phyloP scores from a whole-genome alignment of 805 yeast genomes.

The Diddensiella santjacobensis region DNA sequence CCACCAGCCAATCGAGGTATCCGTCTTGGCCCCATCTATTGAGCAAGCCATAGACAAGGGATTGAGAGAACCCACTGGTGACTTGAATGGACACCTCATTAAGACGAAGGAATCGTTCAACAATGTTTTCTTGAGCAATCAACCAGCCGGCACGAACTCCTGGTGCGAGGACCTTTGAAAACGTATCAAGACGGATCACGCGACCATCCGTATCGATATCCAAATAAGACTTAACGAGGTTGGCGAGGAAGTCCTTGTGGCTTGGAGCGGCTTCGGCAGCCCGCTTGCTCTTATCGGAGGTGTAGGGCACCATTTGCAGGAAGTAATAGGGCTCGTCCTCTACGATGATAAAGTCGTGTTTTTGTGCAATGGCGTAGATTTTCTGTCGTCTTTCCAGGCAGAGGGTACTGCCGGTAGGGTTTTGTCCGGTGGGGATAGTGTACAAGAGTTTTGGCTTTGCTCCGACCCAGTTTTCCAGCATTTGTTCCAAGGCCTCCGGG shows the following conservation, averaged over 20 bases:
- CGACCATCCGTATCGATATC: constrained; percentile 82
- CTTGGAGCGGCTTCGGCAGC: constrained; percentile 23
- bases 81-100: constrained; percentile 81
- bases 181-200: constrained; percentile 83
- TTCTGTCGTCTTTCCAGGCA: constrained; percentile 69
- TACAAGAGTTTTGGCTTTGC: constrained; percentile 82
- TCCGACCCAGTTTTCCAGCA: constrained; percentile 64
- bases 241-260: constrained; percentile 63
- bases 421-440: constrained; percentile 94
- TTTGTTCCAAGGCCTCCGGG: constrained; percentile 61
- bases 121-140: constrained; percentile 59
- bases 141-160: constrained; percentile 90
- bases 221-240: constrained; percentile 71
- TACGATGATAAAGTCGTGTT: constrained; percentile 79
- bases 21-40: constrained; percentile 89
- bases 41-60: constrained; percentile 65
- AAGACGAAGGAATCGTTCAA: constrained; percentile 64
- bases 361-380: constrained; percentile 72
- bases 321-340: constrained; percentile 99
- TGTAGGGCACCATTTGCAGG: constrained; percentile 84
- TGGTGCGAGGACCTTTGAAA: constrained; percentile 89
- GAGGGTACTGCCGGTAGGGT: constrained; percentile 92
- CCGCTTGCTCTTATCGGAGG: constrained; percentile 37
- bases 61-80: constrained; percentile 76
- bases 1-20: constrained; percentile 84